These are phyloP conservation scores for Telfairia occidentalis DNA, from an alignment of 331 rosid genomes.

Conservation along the genomic window DNA sequence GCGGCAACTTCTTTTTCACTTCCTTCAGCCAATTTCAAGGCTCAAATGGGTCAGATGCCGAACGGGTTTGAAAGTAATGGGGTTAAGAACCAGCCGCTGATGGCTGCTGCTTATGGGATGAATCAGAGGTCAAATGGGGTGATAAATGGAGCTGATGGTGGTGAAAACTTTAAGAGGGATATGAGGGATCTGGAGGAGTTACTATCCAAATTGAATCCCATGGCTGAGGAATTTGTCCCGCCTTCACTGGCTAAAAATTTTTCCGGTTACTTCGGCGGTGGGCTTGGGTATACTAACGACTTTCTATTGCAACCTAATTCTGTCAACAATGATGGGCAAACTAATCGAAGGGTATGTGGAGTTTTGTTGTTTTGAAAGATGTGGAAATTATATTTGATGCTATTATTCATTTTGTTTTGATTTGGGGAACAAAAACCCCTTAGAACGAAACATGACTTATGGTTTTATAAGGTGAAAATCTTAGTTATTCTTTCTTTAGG, in stretches of 20 bases:
- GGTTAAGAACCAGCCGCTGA: slow-evolving; percentile 32
- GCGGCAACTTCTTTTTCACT: slow-evolving; percentile 26
- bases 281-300: slow-evolving; percentile 56
- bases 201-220: slow-evolving; percentile 82
- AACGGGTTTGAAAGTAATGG: slow-evolving; percentile 59
- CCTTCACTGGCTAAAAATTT: slow-evolving; percentile 48
- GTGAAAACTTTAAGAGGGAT: slow-evolving; percentile 50
- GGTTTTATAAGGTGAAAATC: not conserved
- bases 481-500: slow-evolving; percentile 1
- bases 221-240: slow-evolving; percentile 98
- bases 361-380: not conserved
- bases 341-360: slow-evolving; percentile 61
- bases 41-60: slow-evolving; percentile 51
- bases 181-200: slow-evolving; percentile 94
- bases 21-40: slow-evolving; percentile 33
- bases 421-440: not conserved
- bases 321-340: slow-evolving; percentile 43
- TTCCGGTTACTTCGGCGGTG: slow-evolving; percentile 34
- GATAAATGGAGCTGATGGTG: slow-evolving; percentile 33
- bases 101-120: slow-evolving; percentile 34
- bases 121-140: slow-evolving; percentile 31
- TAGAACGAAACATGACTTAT: not conserved
- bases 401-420: not conserved
- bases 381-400: not conserved
- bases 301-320: slow-evolving; percentile 27